Percentiles rank a stretch among this genome's conserved stretches.
phyloP scores from a whole-genome alignment of 2,329 filamentous ascomycete species.

The Colletotrichum sp. region DNA sequence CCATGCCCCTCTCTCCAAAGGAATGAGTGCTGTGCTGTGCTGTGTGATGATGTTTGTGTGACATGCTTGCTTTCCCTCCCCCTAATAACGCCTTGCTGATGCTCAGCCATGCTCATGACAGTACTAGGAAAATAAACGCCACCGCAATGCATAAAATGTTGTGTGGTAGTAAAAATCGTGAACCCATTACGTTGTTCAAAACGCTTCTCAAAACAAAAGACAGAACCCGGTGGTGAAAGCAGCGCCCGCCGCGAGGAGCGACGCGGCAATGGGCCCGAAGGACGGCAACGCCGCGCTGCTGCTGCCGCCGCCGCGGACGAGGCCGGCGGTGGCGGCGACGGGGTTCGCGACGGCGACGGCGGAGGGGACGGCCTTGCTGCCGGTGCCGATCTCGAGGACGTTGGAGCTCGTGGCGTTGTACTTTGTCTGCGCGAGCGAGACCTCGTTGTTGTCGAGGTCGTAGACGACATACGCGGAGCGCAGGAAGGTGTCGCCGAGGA shows the following conservation, averaged over 20 bases:
- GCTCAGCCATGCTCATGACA: not conserved
- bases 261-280: constrained; percentile 3
- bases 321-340: constrained; percentile 52
- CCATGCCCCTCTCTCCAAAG: not conserved
- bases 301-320: constrained; percentile 25
- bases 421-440: constrained; percentile 71
- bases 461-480: constrained; percentile 79
- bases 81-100: constrained; percentile 14
- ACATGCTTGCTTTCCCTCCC: not conserved
- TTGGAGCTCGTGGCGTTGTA: constrained; percentile 59
- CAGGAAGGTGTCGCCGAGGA: constrained; percentile 78
- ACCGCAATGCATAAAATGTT: constrained; percentile 8
- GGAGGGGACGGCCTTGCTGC: constrained; percentile 55
- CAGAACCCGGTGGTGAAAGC: not conserved
- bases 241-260: not conserved
- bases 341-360: constrained; percentile 55
- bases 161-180: not conserved
- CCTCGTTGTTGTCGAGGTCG: constrained; percentile 73
- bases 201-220: not conserved
- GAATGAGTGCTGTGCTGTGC: not conserved
- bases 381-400: constrained; percentile 60
- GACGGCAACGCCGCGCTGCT: constrained; percentile 4
- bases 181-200: not conserved
- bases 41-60: not conserved
- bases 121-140: not conserved